These are phyloP conservation scores for Trebouxia sp. DNA, from an alignment of 139 green algal species.

Conservation along the genomic window DNA sequence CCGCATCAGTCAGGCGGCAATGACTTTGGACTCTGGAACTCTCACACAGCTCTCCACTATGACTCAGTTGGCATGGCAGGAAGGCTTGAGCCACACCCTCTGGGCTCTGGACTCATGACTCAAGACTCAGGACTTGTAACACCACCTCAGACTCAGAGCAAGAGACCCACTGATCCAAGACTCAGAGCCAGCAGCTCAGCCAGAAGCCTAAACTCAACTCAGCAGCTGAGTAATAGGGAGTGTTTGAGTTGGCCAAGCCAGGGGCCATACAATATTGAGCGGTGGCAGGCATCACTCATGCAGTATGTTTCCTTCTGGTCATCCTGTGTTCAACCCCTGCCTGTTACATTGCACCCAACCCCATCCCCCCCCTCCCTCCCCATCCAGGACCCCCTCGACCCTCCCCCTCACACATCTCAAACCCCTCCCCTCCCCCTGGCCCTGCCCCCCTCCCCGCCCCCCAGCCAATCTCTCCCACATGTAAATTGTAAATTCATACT, in stretches of 20 bases:
- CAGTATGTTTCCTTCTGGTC: not conserved
- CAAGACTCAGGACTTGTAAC: not conserved
- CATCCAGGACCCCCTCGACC: no score
- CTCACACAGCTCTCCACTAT: not conserved
- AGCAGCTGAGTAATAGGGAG: not conserved
- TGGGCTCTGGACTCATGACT: not conserved
- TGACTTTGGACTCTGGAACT: no score
- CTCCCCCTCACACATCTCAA: no score
- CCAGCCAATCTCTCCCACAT: no score
- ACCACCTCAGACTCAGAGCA: not conserved
- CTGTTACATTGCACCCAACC: no score
- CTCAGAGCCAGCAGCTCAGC: not conserved
- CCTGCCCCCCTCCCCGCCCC: no score
- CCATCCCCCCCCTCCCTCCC: no score
- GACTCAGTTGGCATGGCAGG: not conserved
- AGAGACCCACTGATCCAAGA: not conserved
- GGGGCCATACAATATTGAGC: slow-evolving; percentile 16
- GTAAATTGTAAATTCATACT: no score
- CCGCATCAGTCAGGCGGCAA: not conserved
- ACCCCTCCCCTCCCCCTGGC: no score
- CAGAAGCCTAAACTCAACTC: not conserved
- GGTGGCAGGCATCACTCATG: slow-evolving; percentile 23
- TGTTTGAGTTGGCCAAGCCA: not conserved
- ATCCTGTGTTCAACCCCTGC: not conserved
- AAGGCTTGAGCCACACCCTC: not conserved